phyloP scores from a whole-genome alignment of 1,139 yeast species.

The Blastobotrys petasosporus region DNA sequence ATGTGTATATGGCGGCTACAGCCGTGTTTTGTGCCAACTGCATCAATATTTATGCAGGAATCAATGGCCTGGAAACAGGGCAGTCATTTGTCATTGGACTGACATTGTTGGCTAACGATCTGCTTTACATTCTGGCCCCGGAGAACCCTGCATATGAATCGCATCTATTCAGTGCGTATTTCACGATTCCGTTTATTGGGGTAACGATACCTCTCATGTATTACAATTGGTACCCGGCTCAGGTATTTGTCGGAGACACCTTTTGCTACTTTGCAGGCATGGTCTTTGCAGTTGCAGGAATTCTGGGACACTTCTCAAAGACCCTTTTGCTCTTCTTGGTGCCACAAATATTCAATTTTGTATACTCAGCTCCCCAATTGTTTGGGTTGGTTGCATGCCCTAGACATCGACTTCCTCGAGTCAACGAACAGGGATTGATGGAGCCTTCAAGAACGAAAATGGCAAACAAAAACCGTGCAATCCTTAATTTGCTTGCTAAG shows the following conservation, averaged over 20 bases:
- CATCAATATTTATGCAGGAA: constrained; percentile 93
- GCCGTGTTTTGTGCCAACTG: constrained; percentile 94
- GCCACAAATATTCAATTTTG: constrained; percentile 85
- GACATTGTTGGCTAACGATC: constrained; percentile 68
- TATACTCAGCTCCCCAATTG: constrained; percentile 86
- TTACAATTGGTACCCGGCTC: constrained; percentile 86
- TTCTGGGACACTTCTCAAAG: constrained; percentile 91
- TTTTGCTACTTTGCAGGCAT: constrained; percentile 97
- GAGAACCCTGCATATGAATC: constrained; percentile 68
- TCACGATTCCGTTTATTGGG: constrained; percentile 81
- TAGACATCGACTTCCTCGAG: constrained; percentile 83
- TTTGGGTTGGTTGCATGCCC: constrained; percentile 89
- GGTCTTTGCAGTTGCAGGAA: constrained; percentile 97
- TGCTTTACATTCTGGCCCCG: constrained; percentile 53
- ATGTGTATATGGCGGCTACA: constrained; percentile 82
- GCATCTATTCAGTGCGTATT: constrained; percentile 73
- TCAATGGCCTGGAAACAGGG: constrained; percentile 94
- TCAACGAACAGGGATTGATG: constrained; percentile 65
- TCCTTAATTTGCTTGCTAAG: constrained; percentile 35
- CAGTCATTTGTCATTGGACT: constrained; percentile 77
- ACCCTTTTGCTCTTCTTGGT: constrained; percentile 77
- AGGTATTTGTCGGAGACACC: constrained; percentile 95
- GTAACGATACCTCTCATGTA: constrained; percentile 71
- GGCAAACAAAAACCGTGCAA: constrained; percentile 12
- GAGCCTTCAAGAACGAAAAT: constrained; percentile 61